Evolutionary conservation across 1,284 basidiomycete species (phyloP).

Genomic region (Naganishia liquefaciens): DNA sequence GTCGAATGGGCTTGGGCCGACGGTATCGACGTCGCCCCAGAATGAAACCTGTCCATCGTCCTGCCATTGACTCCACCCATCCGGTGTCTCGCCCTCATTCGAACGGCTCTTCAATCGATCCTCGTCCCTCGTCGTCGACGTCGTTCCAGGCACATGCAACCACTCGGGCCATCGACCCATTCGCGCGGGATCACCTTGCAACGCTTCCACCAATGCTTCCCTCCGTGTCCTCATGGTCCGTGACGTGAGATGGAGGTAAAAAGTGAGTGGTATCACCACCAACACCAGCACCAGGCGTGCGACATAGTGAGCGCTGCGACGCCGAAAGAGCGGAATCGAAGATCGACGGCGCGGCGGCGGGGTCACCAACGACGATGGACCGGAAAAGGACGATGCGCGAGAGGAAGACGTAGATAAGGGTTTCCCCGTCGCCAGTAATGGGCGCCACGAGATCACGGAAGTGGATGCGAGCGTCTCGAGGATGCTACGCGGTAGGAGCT

Average conservation of each 20-base stretch:
- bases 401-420: constrained; percentile 9
- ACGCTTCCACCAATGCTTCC: constrained; percentile 5
- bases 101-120: constrained; percentile 5
- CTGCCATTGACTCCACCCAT: constrained; percentile 10
- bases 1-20: constrained; percentile 50
- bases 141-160: neutral
- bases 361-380: neutral
- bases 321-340: constrained; percentile 16
- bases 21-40: constrained; percentile 48
- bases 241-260: constrained; percentile 13
- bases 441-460: neutral
- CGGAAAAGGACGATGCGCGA: constrained; percentile 4
- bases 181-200: constrained; percentile 2
- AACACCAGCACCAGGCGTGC: constrained; percentile 10
- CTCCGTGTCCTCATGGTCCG: neutral
- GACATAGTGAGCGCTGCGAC: constrained; percentile 1
- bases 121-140: neutral
- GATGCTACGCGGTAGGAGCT: constrained; percentile 10
- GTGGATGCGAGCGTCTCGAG: constrained; percentile 10
- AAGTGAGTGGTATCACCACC: constrained; percentile 3
- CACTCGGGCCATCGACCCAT: constrained; percentile 15
- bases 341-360: constrained; percentile 14
- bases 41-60: constrained; percentile 24
- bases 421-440: neutral
- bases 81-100: neutral